phyloP scores from a whole-genome alignment of 2,329 filamentous ascomycete species.

The Ophiocordyceps camponoti-saundersi region DNA sequence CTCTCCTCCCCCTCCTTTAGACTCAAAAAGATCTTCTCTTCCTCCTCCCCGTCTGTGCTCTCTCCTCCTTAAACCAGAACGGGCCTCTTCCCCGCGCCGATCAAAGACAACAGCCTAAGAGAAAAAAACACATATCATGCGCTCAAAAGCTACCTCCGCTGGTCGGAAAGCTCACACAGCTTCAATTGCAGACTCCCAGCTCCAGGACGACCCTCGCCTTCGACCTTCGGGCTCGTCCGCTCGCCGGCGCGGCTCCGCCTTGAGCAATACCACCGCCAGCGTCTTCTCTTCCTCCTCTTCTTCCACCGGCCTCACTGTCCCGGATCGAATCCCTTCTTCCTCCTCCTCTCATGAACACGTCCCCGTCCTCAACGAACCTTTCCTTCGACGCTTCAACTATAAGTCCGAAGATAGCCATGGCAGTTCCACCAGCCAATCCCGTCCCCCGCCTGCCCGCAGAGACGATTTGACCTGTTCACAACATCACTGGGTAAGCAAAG shows the following conservation, averaged over 20 bases:
- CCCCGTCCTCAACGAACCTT: slow-evolving; percentile 38
- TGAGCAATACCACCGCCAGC: slow-evolving; percentile 6
- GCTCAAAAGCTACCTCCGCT: background rate
- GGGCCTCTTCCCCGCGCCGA: too few species aligned
- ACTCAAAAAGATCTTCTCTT: too few species aligned
- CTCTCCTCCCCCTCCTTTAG: too few species aligned
- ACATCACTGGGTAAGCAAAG: slow-evolving; percentile 18
- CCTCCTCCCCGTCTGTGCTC: too few species aligned
- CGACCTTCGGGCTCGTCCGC: slow-evolving; percentile 1
- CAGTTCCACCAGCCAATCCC: slow-evolving; percentile 14
- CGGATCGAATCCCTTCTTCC: slow-evolving; percentile 7
- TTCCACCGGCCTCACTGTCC: slow-evolving; percentile 2
- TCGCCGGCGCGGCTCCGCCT: slow-evolving; percentile 7
- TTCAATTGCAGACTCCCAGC: background rate
- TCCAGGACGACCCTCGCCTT: background rate
- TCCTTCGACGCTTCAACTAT: slow-evolving; percentile 29
- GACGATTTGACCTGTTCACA: slow-evolving; percentile 26
- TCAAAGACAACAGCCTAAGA: too few species aligned
- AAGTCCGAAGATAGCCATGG: slow-evolving; percentile 20
- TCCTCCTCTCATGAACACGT: slow-evolving; percentile 16
- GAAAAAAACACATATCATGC: too few species aligned
- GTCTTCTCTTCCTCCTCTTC: slow-evolving; percentile 5
- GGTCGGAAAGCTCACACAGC: background rate
- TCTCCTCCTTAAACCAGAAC: too few species aligned
- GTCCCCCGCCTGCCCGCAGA: slow-evolving; percentile 28